Evolutionary conservation across 2,329 filamentous ascomycete genomes (phyloP).

Genomic region (Trichoderma semiorbis): DNA sequence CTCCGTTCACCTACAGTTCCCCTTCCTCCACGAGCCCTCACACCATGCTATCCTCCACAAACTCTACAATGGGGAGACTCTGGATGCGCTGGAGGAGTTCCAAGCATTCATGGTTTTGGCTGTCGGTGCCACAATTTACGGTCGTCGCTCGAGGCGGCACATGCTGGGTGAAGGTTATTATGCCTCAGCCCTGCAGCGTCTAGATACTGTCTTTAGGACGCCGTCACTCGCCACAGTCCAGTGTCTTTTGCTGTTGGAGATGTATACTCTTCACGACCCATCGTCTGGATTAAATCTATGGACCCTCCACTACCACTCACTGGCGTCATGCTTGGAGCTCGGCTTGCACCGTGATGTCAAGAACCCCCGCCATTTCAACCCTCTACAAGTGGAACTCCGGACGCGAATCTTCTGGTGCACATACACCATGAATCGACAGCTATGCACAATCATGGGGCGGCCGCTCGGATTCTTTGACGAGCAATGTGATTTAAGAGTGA

Average conservation of each 20-base stretch:
- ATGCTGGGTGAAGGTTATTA: slow-evolving; percentile 25
- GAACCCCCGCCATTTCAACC: slow-evolving; percentile 39
- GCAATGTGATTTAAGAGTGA: slow-evolving; percentile 45
- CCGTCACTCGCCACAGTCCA: slow-evolving; percentile 49
- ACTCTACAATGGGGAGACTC: slow-evolving; percentile 32
- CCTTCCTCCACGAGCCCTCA: slow-evolving; percentile 45
- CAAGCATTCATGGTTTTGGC: slow-evolving; percentile 54
- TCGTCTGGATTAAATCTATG: slow-evolving; percentile 48
- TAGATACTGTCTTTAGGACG: slow-evolving; percentile 46
- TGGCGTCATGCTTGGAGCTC: slow-evolving; percentile 48
- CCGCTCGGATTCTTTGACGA: slow-evolving; percentile 54
- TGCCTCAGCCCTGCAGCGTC: slow-evolving; percentile 41
- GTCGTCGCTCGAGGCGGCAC: slow-evolving; percentile 22
- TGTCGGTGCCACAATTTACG: slow-evolving; percentile 44
- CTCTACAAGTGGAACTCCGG: slow-evolving; percentile 52
- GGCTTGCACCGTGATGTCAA: slow-evolving; percentile 50
- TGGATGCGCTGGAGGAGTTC: slow-evolving; percentile 37
- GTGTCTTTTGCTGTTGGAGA: slow-evolving; percentile 43
- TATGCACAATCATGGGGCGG: slow-evolving; percentile 55
- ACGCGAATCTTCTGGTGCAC: slow-evolving; percentile 54
- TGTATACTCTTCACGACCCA: slow-evolving; percentile 51
- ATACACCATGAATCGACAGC: slow-evolving; percentile 48
- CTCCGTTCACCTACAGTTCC: slow-evolving; percentile 46
- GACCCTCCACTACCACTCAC: slow-evolving; percentile 54
- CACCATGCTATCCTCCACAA: slow-evolving; percentile 39